Percentiles rank a stretch among this genome's conserved stretches.
phyloP scores from a whole-genome alignment of 495 filamentous ascomycete genomes.

The Entonaema liquescens region DNA sequence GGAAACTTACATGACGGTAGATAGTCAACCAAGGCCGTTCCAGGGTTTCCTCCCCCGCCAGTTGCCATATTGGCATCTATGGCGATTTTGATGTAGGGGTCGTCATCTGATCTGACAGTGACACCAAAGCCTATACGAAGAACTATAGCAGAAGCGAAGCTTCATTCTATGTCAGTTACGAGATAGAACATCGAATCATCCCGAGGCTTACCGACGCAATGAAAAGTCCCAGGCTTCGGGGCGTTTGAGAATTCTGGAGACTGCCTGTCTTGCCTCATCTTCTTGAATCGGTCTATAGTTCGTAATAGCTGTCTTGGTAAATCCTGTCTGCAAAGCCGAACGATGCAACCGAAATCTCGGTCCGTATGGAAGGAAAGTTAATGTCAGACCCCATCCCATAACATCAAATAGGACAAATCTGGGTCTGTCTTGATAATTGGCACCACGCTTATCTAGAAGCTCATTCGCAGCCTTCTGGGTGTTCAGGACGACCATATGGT shows the following conservation, averaged over 20 bases:
- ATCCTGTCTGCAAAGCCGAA: constrained; percentile 51
- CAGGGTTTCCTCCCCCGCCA: constrained; percentile 55
- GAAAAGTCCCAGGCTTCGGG: constrained; percentile 34
- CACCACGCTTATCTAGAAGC: constrained; percentile 55
- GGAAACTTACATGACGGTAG: constrained; percentile 43
- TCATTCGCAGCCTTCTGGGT: constrained; percentile 51
- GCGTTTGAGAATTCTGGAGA: constrained; percentile 30
- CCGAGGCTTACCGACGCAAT: constrained; percentile 21
- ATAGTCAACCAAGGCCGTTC: constrained; percentile 54
- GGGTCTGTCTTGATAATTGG: constrained; percentile 56
- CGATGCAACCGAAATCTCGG: constrained; percentile 57
- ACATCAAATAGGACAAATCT: constrained; percentile 60
- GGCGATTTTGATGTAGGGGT: constrained; percentile 57
- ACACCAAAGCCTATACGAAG: constrained; percentile 59
- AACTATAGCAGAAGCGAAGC: constrained; percentile 49
- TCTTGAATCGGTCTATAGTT: constrained; percentile 47
- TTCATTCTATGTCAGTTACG: constrained; percentile 2
- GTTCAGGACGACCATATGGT: constrained; percentile 54
- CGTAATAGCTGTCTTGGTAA: constrained; percentile 48
- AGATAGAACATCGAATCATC: not conserved
- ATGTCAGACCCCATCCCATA: constrained; percentile 57
- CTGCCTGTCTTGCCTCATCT: constrained; percentile 46
- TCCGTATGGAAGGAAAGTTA: constrained; percentile 60
- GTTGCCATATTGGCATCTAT: constrained; percentile 54
- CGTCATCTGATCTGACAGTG: constrained; percentile 49